Evolutionary conservation across 805 yeast species (phyloP), one percentile per base, ranked within the genome.

Genomic region (Wickerhamiella sergipiensis): DNA sequence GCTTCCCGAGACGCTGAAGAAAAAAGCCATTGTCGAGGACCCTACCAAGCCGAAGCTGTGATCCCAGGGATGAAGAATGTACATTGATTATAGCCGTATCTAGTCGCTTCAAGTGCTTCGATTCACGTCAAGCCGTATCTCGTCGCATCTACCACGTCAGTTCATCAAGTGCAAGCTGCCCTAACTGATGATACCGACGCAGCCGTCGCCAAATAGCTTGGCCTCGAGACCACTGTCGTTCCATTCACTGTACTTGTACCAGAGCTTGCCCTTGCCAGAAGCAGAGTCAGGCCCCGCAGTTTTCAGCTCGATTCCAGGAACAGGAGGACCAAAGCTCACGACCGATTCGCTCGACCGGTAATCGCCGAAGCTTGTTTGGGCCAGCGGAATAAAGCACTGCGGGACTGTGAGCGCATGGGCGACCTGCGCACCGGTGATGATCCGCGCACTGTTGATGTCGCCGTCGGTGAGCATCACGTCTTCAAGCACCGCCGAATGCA

Each of bases 341-440:
- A 50, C 49, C 5, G 45, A 43, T 33, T 47, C 48, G 21, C 47
- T 24, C 4, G 43, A 36, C 12, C 62, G 56, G 50, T 65, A 65
- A 55, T 65, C 68, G 38, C 61, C 61, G 22, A 53, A 39, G 2
- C 47, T 23, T 3, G 72, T 67, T 54, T 69, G 72, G 31, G 65
- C 53, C 6, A 69, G 36, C 6, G 72, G 68, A 17, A 68, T 58
- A 6, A 59, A 60, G 23, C 60, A 51, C 1, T 45, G 43, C 2
- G 70, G 65, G 15, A 58, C 51, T 22, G 57, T 53, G 10, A 68
- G 51, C 1, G 67, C 57, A 46, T 65, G 69, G 12, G 69, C 46
- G 21, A 69, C 55, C 42, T 61, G 62, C 1, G 69, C 52, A 6
- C 72, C 72, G 3, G 66, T 50, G 15, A 67, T 59, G 3, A 66